Evolutionary conservation across 2,329 filamentous ascomycete genomes (phyloP), one percentile per base, ranked within the genome.

Genomic region (Cladosporium sp.): DNA sequence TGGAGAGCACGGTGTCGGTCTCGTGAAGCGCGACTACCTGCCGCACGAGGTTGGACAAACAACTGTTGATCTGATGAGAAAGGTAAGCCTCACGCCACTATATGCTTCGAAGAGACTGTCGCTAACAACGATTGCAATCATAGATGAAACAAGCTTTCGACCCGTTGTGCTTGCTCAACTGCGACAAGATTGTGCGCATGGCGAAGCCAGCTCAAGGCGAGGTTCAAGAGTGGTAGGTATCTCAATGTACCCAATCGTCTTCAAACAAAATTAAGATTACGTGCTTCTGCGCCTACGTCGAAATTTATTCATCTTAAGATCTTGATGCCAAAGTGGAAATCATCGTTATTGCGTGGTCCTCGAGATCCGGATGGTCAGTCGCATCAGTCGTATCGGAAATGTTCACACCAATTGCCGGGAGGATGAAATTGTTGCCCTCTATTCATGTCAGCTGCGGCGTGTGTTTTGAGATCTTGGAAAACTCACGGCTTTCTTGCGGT

Each of bases 21-120:
- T 96, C 57, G 90, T 94, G 65, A 96, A 96, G 85, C 83, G 91
- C 70, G 91, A 95, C 75, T 94, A 94, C 74, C 83, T 96, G 52
- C 84, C 87, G 11, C 89, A 93, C 73, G 91, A 96, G 79, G 81
- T 95, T 49, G 91, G 91, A 14, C 82, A 87, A 76, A 82, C 79
- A 14, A 92, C 91, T 0, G 91, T 96, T 10, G 90, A 93, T 79
- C 83, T 89, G 26, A 96, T 96, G 91, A 86, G 91, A 78, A 91
- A 89, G 84, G 88, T 90, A 78, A 72, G 82, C 77, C 28, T 16
- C 11, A 40, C 31, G 33, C 12, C 5, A 2, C 5, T 33, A 26
- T 57, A 29, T 23, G 8, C 28, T 56, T 14, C 10, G 14, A 18
- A 16, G 11, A 50, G 4, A 26, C 23, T 18, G 10, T 10, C 3